phyloP scores from a whole-genome alignment of 2,329 filamentous ascomycete genomes.

The Polychaeton citri region DNA sequence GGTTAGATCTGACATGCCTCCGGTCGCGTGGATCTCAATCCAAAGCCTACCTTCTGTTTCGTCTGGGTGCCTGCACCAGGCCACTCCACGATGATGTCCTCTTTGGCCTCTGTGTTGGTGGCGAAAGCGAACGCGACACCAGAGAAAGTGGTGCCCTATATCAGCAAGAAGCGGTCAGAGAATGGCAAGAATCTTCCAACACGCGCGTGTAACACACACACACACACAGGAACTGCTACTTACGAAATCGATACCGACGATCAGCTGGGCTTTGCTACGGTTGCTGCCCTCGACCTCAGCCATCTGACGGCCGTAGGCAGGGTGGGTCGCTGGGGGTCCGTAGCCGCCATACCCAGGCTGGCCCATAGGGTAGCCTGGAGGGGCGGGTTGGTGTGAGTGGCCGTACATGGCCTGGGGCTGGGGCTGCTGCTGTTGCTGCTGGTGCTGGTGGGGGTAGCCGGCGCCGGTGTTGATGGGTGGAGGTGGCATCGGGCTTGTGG shows the following conservation, averaged over 20 bases:
- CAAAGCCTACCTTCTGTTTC: constrained; percentile 98
- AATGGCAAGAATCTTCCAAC: too few relatives aligned
- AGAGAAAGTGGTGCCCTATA: constrained; percentile 88
- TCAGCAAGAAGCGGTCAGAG: too few relatives aligned
- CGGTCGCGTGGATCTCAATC: too few relatives aligned
- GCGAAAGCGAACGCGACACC: constrained; percentile 88
- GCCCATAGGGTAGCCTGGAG: constrained; percentile 26
- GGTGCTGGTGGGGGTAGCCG: constrained; percentile 36
- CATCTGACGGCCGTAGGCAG: constrained; percentile 7
- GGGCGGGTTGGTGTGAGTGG: constrained; percentile 14
- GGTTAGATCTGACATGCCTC: too few relatives aligned
- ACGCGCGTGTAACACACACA: too few relatives aligned
- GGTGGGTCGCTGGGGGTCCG: constrained; percentile 6
- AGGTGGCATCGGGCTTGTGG: constrained; percentile 30
- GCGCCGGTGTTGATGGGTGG: constrained; percentile 35
- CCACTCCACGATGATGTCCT: constrained; percentile 99
- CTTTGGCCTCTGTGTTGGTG: constrained; percentile 92
- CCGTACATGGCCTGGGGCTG: constrained; percentile 26
- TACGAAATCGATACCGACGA: constrained; percentile 98
- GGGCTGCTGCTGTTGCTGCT: constrained; percentile 21
- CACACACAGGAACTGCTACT: too few relatives aligned
- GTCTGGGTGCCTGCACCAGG: constrained; percentile 93
- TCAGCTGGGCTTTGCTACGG: constrained; percentile 88
- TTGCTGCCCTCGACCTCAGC: constrained; percentile 74
- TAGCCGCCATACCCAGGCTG: constrained; percentile 16